phyloP scores from a whole-genome alignment of 2,329 filamentous ascomycete genomes.

The Colletotrichum higginsianum region DNA sequence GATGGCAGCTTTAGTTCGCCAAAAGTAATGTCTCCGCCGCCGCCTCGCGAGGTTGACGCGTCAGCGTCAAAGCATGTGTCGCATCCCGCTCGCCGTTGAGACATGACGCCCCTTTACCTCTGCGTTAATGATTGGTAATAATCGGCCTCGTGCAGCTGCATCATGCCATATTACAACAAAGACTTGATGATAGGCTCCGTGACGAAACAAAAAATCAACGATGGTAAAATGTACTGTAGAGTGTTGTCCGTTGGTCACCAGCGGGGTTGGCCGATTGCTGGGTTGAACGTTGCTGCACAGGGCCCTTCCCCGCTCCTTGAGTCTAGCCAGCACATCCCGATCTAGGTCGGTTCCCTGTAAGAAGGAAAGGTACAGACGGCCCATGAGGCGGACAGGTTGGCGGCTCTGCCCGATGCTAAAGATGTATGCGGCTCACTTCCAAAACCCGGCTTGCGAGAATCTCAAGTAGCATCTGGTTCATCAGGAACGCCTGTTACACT shows the following conservation, averaged over 20 bases:
- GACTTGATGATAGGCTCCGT: not conserved
- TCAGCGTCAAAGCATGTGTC: no score
- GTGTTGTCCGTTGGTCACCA: not conserved
- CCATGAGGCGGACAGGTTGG: no score
- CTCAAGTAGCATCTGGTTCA: no score
- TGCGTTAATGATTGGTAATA: not conserved
- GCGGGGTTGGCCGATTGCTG: not conserved
- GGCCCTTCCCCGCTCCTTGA: not conserved
- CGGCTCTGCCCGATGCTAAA: no score
- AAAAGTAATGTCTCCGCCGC: no score
- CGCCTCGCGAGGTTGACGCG: no score
- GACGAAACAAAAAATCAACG: not conserved
- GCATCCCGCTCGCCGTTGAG: not conserved
- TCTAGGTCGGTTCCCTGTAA: not conserved
- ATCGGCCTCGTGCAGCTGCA: not conserved
- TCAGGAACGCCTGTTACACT: no score
- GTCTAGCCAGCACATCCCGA: not conserved
- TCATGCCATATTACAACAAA: not conserved
- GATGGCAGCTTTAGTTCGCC: no score
- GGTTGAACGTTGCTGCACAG: not conserved
- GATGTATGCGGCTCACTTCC: no score
- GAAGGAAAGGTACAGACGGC: no score
- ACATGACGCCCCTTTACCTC: not conserved
- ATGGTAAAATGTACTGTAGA: not conserved
- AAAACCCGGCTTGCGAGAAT: no score